Conservation (phyloP, 2,329 filamentous ascomycete species). For the Gliomastix tumulicola region DNA sequence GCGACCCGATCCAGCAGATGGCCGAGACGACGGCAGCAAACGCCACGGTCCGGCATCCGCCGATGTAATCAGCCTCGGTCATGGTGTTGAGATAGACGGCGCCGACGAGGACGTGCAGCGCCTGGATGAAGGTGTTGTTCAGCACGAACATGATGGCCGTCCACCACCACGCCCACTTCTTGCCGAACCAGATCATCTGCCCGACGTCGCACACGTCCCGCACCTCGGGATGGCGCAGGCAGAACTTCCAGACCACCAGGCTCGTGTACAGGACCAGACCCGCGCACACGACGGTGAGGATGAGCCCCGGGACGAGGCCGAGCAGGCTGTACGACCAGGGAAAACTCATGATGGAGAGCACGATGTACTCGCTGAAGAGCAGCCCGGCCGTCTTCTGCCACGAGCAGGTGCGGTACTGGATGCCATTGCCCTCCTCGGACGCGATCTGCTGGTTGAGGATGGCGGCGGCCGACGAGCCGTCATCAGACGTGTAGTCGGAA, state of each 20-base stretch:
- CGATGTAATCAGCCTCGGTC: slow-evolving; percentile 55
- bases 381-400: slow-evolving; percentile 93
- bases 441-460: slow-evolving; percentile 64
- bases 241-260: slow-evolving; percentile 68
- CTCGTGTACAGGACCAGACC: slow-evolving; percentile 73
- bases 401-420: slow-evolving; percentile 88
- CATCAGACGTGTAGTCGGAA: slow-evolving; percentile 2
- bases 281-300: slow-evolving; percentile 74
- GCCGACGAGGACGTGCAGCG: slow-evolving; percentile 74
- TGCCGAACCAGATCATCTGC: slow-evolving; percentile 89
- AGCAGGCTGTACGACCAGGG: slow-evolving; percentile 87
- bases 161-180: slow-evolving; percentile 62
- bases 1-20: slow-evolving; percentile 70
- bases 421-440: slow-evolving; percentile 67
- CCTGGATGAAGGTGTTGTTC: slow-evolving; percentile 90
- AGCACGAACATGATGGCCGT: slow-evolving; percentile 83
- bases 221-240: slow-evolving; percentile 81
- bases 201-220: slow-evolving; percentile 92
- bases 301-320: slow-evolving; percentile 77
- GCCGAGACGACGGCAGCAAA: slow-evolving; percentile 71
- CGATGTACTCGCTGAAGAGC: slow-evolving; percentile 94
- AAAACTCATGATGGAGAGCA: slow-evolving; percentile 88
- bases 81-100: slow-evolving; percentile 90
- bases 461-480: slow-evolving; percentile 29
- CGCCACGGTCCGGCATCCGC: slow-evolving; percentile 66